Evolutionary conservation across 106 monocot genomes (phyloP).

Genomic region (Gastrodia elata): DNA sequence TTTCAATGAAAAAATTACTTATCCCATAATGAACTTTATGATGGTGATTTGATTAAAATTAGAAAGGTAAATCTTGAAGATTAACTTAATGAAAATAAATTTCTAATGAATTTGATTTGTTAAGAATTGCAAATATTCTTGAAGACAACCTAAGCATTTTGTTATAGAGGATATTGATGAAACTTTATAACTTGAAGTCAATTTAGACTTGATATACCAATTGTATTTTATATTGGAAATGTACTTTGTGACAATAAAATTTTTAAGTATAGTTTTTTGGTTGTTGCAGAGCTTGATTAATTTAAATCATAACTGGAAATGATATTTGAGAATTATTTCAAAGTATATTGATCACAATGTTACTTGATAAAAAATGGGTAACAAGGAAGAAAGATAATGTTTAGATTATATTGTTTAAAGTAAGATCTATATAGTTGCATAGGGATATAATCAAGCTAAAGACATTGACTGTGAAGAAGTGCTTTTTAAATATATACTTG

Average conservation of each 20-base stretch:
- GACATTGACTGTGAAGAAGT: background rate
- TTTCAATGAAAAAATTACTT: background rate
- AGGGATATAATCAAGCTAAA: background rate
- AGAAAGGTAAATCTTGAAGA: slow-evolving; percentile 1
- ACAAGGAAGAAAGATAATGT: background rate
- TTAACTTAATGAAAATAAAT: background rate
- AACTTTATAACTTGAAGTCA: too few relatives aligned
- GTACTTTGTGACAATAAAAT: too few relatives aligned
- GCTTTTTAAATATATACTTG: too few relatives aligned
- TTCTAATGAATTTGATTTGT: background rate
- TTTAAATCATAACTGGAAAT: background rate
- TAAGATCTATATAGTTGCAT: background rate
- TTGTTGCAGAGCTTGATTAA: background rate
- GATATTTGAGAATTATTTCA: background rate
- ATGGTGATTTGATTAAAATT: background rate
- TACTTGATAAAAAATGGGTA: background rate
- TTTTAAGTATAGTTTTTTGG: background rate
- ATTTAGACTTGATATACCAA: too few relatives aligned
- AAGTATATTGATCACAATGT: background rate
- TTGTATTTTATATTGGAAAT: too few relatives aligned
- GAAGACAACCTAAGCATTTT: background rate
- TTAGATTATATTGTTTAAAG: background rate
- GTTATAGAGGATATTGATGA: background rate
- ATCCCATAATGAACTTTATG: background rate
- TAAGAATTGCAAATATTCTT: background rate